Evolutionary conservation across 495 filamentous ascomycete species (phyloP).

Genomic region (Penicillium samsonianum): DNA sequence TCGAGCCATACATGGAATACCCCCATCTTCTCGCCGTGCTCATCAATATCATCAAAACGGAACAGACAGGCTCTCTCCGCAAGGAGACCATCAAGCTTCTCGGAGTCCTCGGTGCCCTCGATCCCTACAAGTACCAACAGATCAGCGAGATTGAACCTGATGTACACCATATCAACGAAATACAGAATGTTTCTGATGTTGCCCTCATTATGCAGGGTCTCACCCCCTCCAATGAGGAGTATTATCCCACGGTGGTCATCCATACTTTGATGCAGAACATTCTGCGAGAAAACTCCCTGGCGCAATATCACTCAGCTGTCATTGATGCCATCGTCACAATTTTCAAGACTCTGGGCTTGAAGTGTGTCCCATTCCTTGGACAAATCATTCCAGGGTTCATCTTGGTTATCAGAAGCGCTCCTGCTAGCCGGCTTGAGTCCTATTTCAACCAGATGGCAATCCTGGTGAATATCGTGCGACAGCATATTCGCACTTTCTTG

Average conservation of each 20-base stretch:
- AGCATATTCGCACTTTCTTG: constrained; percentile 90
- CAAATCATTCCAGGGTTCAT: constrained; percentile 95
- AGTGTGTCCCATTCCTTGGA: constrained; percentile 90
- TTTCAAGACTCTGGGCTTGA: constrained; percentile 90
- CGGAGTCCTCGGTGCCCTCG: constrained; percentile 92
- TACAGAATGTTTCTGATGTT: constrained; percentile 80
- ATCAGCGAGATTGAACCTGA: constrained; percentile 51
- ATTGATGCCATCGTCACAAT: constrained; percentile 99
- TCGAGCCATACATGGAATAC: constrained; percentile 92
- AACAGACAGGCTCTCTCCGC: constrained; percentile 76
- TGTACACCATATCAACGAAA: constrained; percentile 54
- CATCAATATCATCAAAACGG: constrained; percentile 89
- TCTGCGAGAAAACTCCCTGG: constrained; percentile 81
- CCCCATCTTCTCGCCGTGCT: constrained; percentile 89
- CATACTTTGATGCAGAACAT: constrained; percentile 86
- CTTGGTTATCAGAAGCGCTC: constrained; percentile 75
- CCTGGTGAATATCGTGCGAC: constrained; percentile 89
- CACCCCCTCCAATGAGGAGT: constrained; percentile 96
- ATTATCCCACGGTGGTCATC: constrained; percentile 97
- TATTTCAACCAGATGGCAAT: constrained; percentile 97
- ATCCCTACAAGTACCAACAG: constrained; percentile 91
- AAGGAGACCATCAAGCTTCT: constrained; percentile 95
- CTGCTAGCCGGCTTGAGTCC: constrained; percentile 73
- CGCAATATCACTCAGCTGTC: constrained; percentile 89
- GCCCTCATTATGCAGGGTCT: constrained; percentile 95